These are phyloP conservation scores for Primulina eburnea DNA, from an alignment of 257 asterid species.

Conservation along the genomic window DNA sequence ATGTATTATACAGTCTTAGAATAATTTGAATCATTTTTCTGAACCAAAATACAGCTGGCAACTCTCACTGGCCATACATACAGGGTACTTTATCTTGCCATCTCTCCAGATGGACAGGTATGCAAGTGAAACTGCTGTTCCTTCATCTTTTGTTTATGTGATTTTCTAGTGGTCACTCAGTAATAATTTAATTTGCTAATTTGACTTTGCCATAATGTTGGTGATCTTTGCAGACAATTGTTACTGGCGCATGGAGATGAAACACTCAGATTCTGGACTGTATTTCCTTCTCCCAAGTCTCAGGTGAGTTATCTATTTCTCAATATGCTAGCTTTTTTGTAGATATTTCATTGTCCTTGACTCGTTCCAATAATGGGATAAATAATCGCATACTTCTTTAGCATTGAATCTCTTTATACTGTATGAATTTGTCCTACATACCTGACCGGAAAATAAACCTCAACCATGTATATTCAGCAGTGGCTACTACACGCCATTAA, in stretches of 20 bases:
- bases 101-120: conserved; percentile 99
- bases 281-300: conserved; percentile 89
- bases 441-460: not conserved
- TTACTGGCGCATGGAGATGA: conserved; percentile 99
- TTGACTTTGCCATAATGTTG: not conserved
- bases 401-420: not conserved
- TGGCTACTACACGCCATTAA: not conserved
- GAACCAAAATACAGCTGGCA: conserved; percentile 65
- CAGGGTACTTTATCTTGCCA: conserved; percentile 89
- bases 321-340: not conserved
- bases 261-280: conserved; percentile 94
- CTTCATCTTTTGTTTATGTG: not conserved
- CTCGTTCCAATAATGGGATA: not conserved
- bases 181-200: not conserved
- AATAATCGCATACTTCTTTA: not conserved
- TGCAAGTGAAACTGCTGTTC: not conserved
- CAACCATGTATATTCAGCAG: not conserved
- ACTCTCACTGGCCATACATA: conserved; percentile 91
- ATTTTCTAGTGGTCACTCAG: not conserved
- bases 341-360: not conserved
- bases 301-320: conserved; percentile 48
- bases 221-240: conserved; percentile 63
- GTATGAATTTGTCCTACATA: not conserved
- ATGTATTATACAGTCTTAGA: conserved; percentile 8
- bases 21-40: not conserved